Conservation (phyloP, 768 basidiomycete species). For the Rhodotorula sphaerocarpa region DNA sequence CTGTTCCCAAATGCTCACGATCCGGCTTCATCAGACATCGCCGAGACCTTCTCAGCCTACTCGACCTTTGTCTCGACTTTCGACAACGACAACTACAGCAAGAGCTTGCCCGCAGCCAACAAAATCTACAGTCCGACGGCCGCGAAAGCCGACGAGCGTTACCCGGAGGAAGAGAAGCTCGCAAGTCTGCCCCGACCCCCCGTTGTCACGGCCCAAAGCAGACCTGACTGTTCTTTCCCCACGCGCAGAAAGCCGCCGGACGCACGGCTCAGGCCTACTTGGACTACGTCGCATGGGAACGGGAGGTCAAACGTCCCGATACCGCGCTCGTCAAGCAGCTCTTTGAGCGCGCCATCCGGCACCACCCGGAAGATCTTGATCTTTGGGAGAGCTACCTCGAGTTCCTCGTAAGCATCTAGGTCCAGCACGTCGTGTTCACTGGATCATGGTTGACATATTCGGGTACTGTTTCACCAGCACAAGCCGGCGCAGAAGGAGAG, state of each 20-base stretch:
- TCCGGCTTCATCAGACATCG: slow-evolving; percentile 52
- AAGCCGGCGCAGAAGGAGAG: slow-evolving; percentile 8
- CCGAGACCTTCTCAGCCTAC: slow-evolving; percentile 74
- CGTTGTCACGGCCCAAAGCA: neutral
- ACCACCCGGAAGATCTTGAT: slow-evolving; percentile 19
- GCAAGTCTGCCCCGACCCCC: neutral
- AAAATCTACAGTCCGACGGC: slow-evolving; percentile 51
- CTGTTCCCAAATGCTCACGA: slow-evolving; percentile 5
- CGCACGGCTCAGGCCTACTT: slow-evolving; percentile 26
- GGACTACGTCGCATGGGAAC: slow-evolving; percentile 40
- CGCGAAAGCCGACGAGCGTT: slow-evolving; percentile 17
- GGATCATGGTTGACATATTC: neutral
- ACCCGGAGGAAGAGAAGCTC: slow-evolving; percentile 30
- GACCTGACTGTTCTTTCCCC: neutral
- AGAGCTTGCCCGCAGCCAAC: slow-evolving; percentile 65
- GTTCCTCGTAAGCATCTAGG: slow-evolving; percentile 56
- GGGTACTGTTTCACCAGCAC: neutral
- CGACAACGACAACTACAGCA: slow-evolving; percentile 69
- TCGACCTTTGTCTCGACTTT: slow-evolving; percentile 79
- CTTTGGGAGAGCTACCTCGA: slow-evolving; percentile 66
- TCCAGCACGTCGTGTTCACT: too few relatives aligned
- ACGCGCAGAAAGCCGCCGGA: slow-evolving; percentile 7
- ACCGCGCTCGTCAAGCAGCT: slow-evolving; percentile 33
- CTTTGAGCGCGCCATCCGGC: slow-evolving; percentile 34
- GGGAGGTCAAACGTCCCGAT: slow-evolving; percentile 38